Percentiles rank a stretch among this genome's conserved stretches.
phyloP scores from a whole-genome alignment of 306 rosid species.

The Vachellia pachyceras region DNA sequence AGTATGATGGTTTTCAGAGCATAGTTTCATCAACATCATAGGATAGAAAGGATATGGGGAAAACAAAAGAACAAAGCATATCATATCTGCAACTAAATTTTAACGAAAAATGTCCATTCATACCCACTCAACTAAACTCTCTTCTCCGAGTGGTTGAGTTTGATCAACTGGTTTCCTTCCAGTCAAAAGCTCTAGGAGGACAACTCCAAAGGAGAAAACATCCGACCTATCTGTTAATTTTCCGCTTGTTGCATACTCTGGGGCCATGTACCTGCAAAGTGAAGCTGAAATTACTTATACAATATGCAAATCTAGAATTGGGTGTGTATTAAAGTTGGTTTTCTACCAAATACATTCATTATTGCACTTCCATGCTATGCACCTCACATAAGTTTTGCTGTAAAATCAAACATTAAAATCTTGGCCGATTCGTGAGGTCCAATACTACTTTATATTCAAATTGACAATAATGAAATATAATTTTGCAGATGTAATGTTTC shows the following conservation, averaged over 20 bases:
- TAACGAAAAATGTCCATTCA: conserved; percentile 30
- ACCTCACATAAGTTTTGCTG: background rate
- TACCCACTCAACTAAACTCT: conserved; percentile 99
- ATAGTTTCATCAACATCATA: background rate
- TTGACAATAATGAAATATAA: background rate
- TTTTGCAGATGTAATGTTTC: background rate
- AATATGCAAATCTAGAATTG: background rate
- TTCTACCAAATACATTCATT: background rate
- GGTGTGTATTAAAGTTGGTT: background rate
- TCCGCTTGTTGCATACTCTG: conserved; percentile 97
- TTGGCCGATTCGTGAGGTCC: conserved; percentile 6
- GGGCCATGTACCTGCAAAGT: conserved; percentile 87
- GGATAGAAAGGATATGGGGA: background rate
- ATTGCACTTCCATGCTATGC: background rate
- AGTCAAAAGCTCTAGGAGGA: conserved; percentile 90
- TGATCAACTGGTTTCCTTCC: conserved; percentile 88
- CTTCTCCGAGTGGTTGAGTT: conserved; percentile 83
- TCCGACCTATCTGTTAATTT: conserved; percentile 95
- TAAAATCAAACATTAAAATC: conserved; percentile 16
- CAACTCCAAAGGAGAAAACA: conserved; percentile 94
- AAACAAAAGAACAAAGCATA: background rate
- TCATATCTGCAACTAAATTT: conserved; percentile 19
- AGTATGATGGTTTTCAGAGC: background rate
- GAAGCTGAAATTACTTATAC: conserved; percentile 24
- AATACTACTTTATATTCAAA: conserved; percentile 12